Base-by-base conservation (phyloP, 1,284 basidiomycete genomes). In the Moesziomyces globuligerus region DNA sequence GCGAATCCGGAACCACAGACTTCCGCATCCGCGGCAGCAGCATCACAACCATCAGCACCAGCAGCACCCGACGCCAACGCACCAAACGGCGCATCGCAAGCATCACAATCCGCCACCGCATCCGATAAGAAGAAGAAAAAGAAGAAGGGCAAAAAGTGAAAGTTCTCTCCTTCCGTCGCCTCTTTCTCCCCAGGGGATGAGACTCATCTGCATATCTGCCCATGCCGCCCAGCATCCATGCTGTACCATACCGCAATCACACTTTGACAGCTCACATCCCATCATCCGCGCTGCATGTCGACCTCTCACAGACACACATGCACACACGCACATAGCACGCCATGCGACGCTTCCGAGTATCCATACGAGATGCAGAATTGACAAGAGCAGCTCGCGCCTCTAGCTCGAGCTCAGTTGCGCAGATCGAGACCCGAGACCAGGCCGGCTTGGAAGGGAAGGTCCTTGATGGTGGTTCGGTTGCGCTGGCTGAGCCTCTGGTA, bases 361-460 rank as follows among this genome's bases (percentile, higher is more conserved):
- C n/a, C n/a, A n/a, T n/a, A n/a, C 13, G 15, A 17, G 32, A 17
- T 34, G 13, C 3, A 34, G 18, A 11, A 21, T 40, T 18, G 39
- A 40, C 39, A n/a, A 13, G 20, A 15, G 17, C n/a, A n/a, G 37
- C 6, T 6, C 20, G 37, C 6, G 32, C 42, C 4, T 11, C 26
- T 28, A 46, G 32, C 25, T 10, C 23, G 3, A 8, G 34, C 15
- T 34, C 37, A 68, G 13, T 55, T 29, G 25, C 67, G 67, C 25
- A 70, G 34, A 43, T 71, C 70, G 1, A 79, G 54, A 18, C 72
- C 70, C 0, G 51, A 47, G 9, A 74, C 72, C 1, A 79, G 50
- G 1, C 73, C 57, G 8, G 59, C 60, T 29, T 65, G 69, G 46
- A 79, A 79, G 3, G 77, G 77, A 3, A 77, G 41, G 32, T 79